Conservation (phyloP, 805 yeast genomes). For the Candida sithepensis region DNA sequence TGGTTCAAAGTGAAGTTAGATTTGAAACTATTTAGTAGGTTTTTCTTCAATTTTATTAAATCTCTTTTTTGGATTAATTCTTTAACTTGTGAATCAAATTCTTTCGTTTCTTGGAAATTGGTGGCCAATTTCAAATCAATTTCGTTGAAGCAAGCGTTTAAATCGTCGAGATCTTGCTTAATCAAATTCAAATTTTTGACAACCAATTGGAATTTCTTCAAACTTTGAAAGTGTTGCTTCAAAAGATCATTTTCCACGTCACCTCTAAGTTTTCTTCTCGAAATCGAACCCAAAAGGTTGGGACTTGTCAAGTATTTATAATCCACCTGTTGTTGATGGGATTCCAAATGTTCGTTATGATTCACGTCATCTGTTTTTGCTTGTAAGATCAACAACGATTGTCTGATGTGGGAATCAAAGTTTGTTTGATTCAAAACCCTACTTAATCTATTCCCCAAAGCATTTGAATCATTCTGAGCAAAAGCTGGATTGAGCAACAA, state of each 20-base stretch:
- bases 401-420: conserved; percentile 35
- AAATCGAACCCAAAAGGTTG: conserved; percentile 52
- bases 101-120: conserved; percentile 21
- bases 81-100: conserved; percentile 17
- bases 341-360: conserved; percentile 2
- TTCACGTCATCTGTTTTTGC: conserved; percentile 23
- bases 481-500: conserved; percentile 1
- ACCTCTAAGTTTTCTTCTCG: conserved; percentile 57
- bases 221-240: conserved; percentile 48
- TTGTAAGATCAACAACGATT: conserved; percentile 27
- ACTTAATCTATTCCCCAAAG: conserved; percentile 42
- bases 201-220: conserved; percentile 42
- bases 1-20: conserved; percentile 65
- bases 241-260: conserved; percentile 59
- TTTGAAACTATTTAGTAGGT: conserved; percentile 50
- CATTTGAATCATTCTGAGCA: conserved; percentile 12
- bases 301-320: conserved; percentile 41
- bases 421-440: conserved; percentile 45
- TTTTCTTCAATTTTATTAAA: conserved; percentile 45
- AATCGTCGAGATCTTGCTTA: conserved; percentile 26
- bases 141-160: conserved; percentile 23
- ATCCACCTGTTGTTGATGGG: conserved; percentile 7
- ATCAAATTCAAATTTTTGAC: conserved; percentile 37
- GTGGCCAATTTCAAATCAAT: conserved; percentile 23
- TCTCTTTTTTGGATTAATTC: conserved; percentile 31